phyloP scores from a whole-genome alignment of 441 rosid species.

The Bruguiera hainesii region DNA sequence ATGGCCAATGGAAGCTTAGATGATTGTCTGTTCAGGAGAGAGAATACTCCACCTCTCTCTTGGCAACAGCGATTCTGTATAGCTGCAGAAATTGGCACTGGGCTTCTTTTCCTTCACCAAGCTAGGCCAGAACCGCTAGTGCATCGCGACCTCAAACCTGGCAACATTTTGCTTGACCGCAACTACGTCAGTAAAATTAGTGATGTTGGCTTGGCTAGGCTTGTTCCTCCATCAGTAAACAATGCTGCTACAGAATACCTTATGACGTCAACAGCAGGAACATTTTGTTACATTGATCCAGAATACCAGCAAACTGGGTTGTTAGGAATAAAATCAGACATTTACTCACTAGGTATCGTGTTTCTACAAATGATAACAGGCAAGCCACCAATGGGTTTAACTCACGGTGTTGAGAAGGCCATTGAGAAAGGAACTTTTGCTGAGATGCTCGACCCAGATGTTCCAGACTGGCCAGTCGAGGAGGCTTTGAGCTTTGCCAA shows the following conservation, averaged over 20 bases:
- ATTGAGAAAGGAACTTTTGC: constrained; percentile 47
- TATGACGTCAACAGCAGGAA: constrained; percentile 77
- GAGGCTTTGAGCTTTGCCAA: constrained; percentile 49
- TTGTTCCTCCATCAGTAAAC: constrained; percentile 65
- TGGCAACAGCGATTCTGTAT: constrained; percentile 66
- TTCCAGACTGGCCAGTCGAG: constrained; percentile 66
- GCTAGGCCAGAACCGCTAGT: constrained; percentile 76
- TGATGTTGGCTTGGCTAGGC: constrained; percentile 77
- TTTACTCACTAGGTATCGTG: constrained; percentile 74
- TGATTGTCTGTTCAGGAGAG: constrained; percentile 50
- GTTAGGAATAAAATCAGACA: constrained; percentile 72
- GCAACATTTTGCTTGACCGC: constrained; percentile 64
- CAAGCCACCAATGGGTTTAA: constrained; percentile 71
- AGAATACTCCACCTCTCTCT: constrained; percentile 45
- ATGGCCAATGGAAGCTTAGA: constrained; percentile 89
- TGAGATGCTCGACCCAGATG: constrained; percentile 42
- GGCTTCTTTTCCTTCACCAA: constrained; percentile 76
- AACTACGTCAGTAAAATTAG: constrained; percentile 76
- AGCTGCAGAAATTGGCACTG: constrained; percentile 72
- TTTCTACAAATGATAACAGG: constrained; percentile 69
- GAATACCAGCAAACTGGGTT: constrained; percentile 78
- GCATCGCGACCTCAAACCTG: constrained; percentile 78
- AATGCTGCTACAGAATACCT: constrained; percentile 57
- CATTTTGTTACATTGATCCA: constrained; percentile 82
- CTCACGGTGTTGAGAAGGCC: constrained; percentile 49